phyloP scores from a whole-genome alignment of 169 alveolate species.

The Toxoplasma gondii region DNA sequence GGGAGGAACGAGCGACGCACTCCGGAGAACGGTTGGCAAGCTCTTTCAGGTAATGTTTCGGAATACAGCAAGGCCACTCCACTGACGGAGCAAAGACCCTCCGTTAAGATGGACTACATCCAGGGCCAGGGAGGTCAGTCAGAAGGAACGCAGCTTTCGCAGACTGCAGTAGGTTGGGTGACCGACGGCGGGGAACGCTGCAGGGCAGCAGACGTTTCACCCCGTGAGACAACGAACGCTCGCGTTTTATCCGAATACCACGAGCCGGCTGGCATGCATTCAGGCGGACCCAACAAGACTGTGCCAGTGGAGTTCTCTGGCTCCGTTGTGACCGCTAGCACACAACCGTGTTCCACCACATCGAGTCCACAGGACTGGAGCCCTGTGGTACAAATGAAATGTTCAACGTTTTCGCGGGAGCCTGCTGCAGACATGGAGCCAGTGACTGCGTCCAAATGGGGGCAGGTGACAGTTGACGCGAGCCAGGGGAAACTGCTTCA shows the following conservation, averaged over 20 bases:
- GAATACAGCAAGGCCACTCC: background rate
- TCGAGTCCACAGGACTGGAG: background rate
- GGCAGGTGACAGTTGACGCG: background rate
- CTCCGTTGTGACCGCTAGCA: background rate
- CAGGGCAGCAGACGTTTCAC: background rate
- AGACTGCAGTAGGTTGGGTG: background rate
- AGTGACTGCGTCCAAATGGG: background rate
- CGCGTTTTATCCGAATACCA: background rate
- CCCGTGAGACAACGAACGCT: background rate
- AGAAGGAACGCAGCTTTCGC: background rate
- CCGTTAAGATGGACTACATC: background rate
- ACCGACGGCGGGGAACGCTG: background rate
- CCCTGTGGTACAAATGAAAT: background rate
- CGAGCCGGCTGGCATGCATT: background rate
- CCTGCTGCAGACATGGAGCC: background rate
- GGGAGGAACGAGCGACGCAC: background rate
- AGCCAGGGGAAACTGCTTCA: background rate
- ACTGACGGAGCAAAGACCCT: background rate
- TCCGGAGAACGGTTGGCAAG: background rate
- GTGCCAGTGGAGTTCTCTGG: background rate
- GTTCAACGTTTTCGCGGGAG: background rate
- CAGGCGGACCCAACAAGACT: background rate
- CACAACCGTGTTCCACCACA: background rate
- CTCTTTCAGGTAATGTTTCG: background rate
- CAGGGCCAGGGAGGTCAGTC: background rate